Conservation (phyloP, 768 basidiomycete genomes). For the Candolleomyces eurysporus region DNA sequence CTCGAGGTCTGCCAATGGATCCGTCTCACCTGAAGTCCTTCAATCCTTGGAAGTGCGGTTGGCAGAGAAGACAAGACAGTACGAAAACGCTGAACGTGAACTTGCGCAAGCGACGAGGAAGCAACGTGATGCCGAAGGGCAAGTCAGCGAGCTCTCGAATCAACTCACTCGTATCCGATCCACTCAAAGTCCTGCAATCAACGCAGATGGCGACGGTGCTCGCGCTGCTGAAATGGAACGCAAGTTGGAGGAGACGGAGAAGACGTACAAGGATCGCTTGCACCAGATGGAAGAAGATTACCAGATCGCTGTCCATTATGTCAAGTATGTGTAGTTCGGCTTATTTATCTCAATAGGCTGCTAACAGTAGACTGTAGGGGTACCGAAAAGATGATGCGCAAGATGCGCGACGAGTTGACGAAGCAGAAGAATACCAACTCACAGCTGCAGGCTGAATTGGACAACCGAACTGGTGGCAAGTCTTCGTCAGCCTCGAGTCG, state of each 20-base stretch:
- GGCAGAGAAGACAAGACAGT: constrained; percentile 65
- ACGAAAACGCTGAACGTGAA: constrained; percentile 77
- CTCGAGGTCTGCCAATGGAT: constrained; percentile 33
- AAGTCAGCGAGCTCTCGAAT: constrained; percentile 58
- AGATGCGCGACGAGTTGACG: constrained; percentile 92
- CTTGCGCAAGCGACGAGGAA: constrained; percentile 61
- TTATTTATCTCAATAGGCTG: constrained; percentile 13
- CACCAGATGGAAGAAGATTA: constrained; percentile 94
- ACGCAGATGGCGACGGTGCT: constrained; percentile 23
- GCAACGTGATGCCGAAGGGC: constrained; percentile 74
- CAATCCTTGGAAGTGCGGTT: constrained; percentile 78
- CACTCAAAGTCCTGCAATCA: constrained; percentile 48
- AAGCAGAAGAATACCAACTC: constrained; percentile 85
- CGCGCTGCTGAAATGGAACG: constrained; percentile 68
- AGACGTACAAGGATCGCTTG: constrained; percentile 73
- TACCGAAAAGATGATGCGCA: constrained; percentile 96
- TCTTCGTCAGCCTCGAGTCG: constrained; percentile 32
- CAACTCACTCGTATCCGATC: constrained; percentile 68
- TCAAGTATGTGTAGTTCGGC: constrained; percentile 65
- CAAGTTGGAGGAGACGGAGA: constrained; percentile 77
- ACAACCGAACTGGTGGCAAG: constrained; percentile 59
- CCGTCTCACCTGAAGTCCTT: constrained; percentile 43
- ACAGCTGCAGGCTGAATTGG: constrained; percentile 81
- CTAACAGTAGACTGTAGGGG: constrained; percentile 49
- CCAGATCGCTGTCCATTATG: constrained; percentile 94